phyloP scores from a whole-genome alignment of 169 alveolate species.

The Plasmodium knowlesi region DNA sequence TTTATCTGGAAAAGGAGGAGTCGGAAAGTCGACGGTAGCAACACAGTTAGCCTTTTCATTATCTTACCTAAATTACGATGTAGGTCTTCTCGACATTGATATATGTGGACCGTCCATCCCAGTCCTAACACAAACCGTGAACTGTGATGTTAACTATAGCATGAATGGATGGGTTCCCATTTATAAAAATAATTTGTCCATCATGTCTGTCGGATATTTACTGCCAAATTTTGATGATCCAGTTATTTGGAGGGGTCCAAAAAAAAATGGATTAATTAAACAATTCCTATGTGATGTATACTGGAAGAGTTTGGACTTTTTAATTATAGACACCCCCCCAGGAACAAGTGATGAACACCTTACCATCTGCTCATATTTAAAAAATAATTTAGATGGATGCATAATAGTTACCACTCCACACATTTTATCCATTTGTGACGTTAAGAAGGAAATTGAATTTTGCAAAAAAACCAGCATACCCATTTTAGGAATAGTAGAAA shows the following conservation, averaged over 20 bases:
- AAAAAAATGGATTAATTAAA: constrained; percentile 94
- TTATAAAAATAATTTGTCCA: constrained; percentile 94
- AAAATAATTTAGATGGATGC: constrained; percentile 89
- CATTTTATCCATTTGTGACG: constrained; percentile 78
- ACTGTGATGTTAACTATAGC: constrained; percentile 94
- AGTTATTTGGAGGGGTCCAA: constrained; percentile 99
- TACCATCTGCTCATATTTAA: constrained; percentile 92
- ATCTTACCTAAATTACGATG: constrained; percentile 84
- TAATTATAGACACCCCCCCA: constrained; percentile 99
- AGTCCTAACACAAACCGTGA: constrained; percentile 93
- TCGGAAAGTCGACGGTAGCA: constrained; percentile 98
- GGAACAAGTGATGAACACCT: constrained; percentile 99
- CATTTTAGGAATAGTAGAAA: constrained; percentile 97
- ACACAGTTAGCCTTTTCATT: constrained; percentile 93
- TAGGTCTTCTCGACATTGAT: constrained; percentile 98
- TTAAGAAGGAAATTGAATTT: constrained; percentile 77
- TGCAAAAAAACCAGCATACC: constrained; percentile 90
- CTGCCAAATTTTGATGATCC: constrained; percentile 95
- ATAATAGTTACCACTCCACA: constrained; percentile 92
- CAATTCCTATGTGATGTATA: constrained; percentile 97
- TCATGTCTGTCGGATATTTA: constrained; percentile 97
- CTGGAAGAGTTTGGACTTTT: constrained; percentile 98
- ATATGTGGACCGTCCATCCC: constrained; percentile 99
- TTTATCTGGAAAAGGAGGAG: constrained; percentile 99
- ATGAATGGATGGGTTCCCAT: constrained; percentile 99